These are phyloP conservation scores for Rhizopus arrhizus DNA, from an alignment of 371 early-diverging fungal genomes.

Conservation along the genomic window DNA sequence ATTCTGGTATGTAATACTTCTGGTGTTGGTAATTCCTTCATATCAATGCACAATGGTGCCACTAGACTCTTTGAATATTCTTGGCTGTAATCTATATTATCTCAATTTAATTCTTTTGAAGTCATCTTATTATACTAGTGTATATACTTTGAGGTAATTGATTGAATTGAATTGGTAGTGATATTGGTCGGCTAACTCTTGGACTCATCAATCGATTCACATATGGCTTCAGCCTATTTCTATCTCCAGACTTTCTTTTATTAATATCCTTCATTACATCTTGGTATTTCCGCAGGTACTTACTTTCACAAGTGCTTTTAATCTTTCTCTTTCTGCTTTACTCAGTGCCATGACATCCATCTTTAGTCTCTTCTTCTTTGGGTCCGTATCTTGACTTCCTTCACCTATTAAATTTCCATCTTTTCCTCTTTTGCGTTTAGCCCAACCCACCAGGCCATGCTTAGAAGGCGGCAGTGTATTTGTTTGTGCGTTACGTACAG, in stretches of 20 bases:
- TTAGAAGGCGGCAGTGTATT: constrained; percentile 72
- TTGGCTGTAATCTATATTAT: constrained; percentile 48
- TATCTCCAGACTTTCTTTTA: constrained; percentile 30
- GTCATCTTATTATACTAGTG: too few relatives aligned
- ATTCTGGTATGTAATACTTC: constrained; percentile 72
- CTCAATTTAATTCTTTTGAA: background rate
- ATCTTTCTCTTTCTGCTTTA: constrained; percentile 69
- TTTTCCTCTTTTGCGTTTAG: constrained; percentile 64
- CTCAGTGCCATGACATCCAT: constrained; percentile 72
- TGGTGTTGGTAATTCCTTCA: constrained; percentile 71
- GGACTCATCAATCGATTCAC: constrained; percentile 41
- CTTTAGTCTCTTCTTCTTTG: constrained; percentile 65
- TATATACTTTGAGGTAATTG: constrained; percentile 56
- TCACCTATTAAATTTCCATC: constrained; percentile 48
- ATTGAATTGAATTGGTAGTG: constrained; percentile 47
- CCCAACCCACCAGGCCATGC: constrained; percentile 65
- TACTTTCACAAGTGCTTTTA: constrained; percentile 64
- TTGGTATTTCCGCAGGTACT: background rate
- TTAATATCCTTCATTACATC: too few relatives aligned
- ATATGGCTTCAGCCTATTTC: constrained; percentile 39
- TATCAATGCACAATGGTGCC: constrained; percentile 71
- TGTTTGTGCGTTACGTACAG: constrained; percentile 75
- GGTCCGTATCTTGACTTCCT: constrained; percentile 50
- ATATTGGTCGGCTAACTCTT: constrained; percentile 52
- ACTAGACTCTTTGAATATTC: constrained; percentile 72